Conservation (phyloP, 441 rosid species). For the Adansonia rubrostipa region DNA sequence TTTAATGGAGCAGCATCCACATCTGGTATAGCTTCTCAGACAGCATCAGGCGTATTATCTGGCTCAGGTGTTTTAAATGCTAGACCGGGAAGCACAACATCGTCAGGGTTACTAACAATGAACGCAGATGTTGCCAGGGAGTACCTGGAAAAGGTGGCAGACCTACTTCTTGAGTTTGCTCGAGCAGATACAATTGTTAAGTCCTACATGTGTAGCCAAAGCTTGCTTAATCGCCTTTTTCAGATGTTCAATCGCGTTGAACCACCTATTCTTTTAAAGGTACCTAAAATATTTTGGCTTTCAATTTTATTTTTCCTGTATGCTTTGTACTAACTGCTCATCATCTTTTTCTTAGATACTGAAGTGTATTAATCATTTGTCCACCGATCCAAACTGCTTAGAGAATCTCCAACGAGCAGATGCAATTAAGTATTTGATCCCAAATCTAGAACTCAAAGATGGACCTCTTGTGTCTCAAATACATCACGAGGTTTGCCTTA, state of each 20-base stretch:
- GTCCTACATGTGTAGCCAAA: conserved; percentile 92
- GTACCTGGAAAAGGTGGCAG: conserved; percentile 94
- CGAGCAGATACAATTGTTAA: conserved; percentile 92
- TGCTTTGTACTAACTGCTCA: conserved; percentile 30
- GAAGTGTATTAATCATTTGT: conserved; percentile 80
- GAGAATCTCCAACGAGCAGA: conserved; percentile 99
- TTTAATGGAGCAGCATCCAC: conserved; percentile 69
- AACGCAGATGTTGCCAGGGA: conserved; percentile 87
- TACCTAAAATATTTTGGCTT: conserved; percentile 31
- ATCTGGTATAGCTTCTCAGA: conserved; percentile 86
- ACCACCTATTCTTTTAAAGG: conserved; percentile 90
- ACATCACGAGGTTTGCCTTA: conserved; percentile 74
- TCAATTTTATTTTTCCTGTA: conserved; percentile 17
- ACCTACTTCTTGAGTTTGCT: conserved; percentile 94
- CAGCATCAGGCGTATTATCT: conserved; percentile 91
- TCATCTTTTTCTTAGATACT: conserved; percentile 56
- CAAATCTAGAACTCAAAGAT: conserved; percentile 93
- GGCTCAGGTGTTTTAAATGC: conserved; percentile 98
- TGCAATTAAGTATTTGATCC: conserved; percentile 93
- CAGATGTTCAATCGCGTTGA: conserved; percentile 94
- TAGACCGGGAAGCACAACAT: conserved; percentile 88
- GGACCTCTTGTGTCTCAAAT: conserved; percentile 80
- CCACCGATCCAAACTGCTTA: conserved; percentile 95
- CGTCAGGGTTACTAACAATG: conserved; percentile 83
- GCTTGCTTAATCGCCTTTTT: conserved; percentile 90